Evolutionary conservation across 192 early-diverging fungal species (phyloP), one percentile per base, ranked within the genome.

Genomic region (Entomortierella lignicola): DNA sequence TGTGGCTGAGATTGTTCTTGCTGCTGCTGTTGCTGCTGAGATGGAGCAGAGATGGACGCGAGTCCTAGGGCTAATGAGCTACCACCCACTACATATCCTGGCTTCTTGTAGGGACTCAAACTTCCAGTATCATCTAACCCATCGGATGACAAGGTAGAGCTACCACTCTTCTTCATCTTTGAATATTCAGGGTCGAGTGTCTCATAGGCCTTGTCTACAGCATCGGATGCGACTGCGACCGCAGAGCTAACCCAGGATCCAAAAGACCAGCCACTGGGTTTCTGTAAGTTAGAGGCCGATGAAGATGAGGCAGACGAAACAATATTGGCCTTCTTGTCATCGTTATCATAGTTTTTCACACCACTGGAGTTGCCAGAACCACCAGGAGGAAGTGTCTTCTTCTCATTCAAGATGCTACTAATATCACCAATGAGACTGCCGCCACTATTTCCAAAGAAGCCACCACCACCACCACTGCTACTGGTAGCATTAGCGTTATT

Each of bases 241-340:
- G 75, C 75, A 39, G 75, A 79, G n/a, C 75, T 79, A 51, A 79
- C 61, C 66, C 66, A 69, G 2, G 75, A 79, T 61, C 75, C 75
- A 61, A 79, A 70, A 42, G 75, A 79, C 75, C 75, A 79, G 57
- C 75, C 53, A 30, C 75, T 66, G 55, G 75, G 65, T 60, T 79
- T 79, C 20, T 55, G 67, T 34, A 39, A 12, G 29, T 55, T 62
- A 10, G 56, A 32, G 4, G 62, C 64, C 0, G 70, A 57, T 20
- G 69, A 44, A 3, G 43, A 34, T 32, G 55, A 8, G n/a, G 57
- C 6, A 42, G 27, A 7, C 20, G 37, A 18, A 8, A 18, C 21
- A 4, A 17, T n/a, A 0, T 37, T 15, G 10, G 50, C n/a, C 7
- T 48, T 58, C 25, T 58, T 63, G 12, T 52, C 17, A 21, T 29